Base-by-base conservation (phyloP, 164 flowering plant species). In the Kalanchoe fedtschenkoi region DNA sequence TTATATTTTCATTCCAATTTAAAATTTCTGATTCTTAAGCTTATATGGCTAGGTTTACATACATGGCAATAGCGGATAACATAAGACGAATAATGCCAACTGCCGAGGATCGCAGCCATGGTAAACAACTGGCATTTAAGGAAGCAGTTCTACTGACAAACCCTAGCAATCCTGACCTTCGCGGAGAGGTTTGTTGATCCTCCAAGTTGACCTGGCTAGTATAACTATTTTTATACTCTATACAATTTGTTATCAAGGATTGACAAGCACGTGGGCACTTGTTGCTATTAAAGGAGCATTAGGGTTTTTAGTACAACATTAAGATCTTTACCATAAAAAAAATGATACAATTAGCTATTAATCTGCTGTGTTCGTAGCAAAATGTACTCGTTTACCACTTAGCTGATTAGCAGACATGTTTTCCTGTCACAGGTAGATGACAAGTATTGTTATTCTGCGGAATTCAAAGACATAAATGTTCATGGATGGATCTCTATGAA, bases 41-140 rank as follows among this genome's bases (percentile, higher is more conserved):
- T 16, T 34, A 21, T 35, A 53, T 41, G 35, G 30, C 22, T 19
- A 85, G 91, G 79, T 86, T 86, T 60, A 72, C 64, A 19, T 78
- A 80, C 64, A 85, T 85, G 91, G 83, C 86, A 2, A 30, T 85
- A 43, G 71, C 85, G 26, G 91, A 85, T 58, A 68, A 73, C 8
- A 85, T 65, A 66, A 86, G 81, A 56, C 62, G 86, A 64, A 26
- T 53, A 41, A 85, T 85, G 91, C 91, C 91, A 5, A 53, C 69
- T 19, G 74, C 71, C 7, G 62, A 69, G 11, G 91, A 85, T 61
- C 69, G 86, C 0, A 34, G 11, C 22, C 28, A 61, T 26, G 81
- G 90, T 28, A 67, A 66, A 44, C 44, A 67, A 9, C 72, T 85
- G 60, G 80, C 74, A 34, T 85, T 70, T 42, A 75, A 73, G 60